Evolutionary conservation across 495 filamentous ascomycete genomes (phyloP).

Genomic region (Hyphodiscus hymeniophilus): DNA sequence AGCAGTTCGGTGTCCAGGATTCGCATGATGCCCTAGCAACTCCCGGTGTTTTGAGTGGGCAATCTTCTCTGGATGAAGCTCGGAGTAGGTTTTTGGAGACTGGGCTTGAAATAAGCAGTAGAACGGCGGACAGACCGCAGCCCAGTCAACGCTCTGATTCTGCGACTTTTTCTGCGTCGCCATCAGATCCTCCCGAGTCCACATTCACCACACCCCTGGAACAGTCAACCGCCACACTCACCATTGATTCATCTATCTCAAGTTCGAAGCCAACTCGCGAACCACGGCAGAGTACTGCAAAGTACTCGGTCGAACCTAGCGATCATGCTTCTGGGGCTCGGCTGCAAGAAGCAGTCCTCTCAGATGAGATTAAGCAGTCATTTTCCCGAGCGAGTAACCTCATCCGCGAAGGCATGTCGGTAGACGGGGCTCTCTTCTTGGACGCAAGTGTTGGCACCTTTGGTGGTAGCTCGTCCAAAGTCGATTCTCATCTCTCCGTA

Average conservation of each 20-base stretch:
- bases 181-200: not conserved
- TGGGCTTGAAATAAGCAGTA: not conserved
- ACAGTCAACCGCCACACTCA: not conserved
- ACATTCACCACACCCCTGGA: not conserved
- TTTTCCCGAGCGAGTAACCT: constrained; percentile 38
- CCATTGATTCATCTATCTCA: too few species aligned
- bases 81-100: not conserved
- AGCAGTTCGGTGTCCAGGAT: not conserved
- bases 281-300: not conserved
- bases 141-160: too few species aligned
- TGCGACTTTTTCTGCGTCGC: not conserved
- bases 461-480: constrained; percentile 11
- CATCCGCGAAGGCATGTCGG: constrained; percentile 39
- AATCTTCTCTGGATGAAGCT: not conserved
- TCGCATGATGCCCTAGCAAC: not conserved
- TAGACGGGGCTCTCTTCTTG: constrained; percentile 42
- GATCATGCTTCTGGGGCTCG: not conserved
- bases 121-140: not conserved
- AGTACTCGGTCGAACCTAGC: not conserved
- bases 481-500: not conserved
- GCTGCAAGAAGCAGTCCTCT: not conserved
- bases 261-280: not conserved
- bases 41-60: too few species aligned
- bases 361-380: constrained; percentile 4
- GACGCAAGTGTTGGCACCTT: constrained; percentile 27